These are phyloP conservation scores for Phoenix roebelenii DNA, from an alignment of 176 grass and related monocot genomes.

Conservation along the genomic window DNA sequence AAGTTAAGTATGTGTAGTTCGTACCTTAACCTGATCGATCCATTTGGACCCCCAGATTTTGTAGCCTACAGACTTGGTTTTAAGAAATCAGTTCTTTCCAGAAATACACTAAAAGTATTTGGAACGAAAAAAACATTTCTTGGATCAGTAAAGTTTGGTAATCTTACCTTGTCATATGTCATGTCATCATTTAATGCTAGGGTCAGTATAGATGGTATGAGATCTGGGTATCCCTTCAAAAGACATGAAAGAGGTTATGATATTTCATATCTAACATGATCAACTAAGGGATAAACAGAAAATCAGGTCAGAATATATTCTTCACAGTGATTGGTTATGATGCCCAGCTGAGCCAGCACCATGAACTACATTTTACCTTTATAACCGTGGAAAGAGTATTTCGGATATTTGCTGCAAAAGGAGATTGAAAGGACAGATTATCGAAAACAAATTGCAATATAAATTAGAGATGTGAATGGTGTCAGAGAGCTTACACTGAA, in stretches of 20 bases:
- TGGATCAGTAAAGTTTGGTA: constrained; percentile 6
- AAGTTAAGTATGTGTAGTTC: neutral
- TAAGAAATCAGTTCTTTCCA: constrained; percentile 1
- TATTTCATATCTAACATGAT: too few relatives aligned
- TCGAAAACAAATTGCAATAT: constrained; percentile 2
- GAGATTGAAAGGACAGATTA: neutral
- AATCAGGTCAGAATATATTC: too few relatives aligned
- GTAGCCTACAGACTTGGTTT: constrained; percentile 43
- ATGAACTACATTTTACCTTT: constrained; percentile 36
- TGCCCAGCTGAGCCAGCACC: neutral
- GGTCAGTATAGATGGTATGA: constrained; percentile 59
- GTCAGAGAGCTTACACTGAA: constrained; percentile 63
- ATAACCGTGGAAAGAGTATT: constrained; percentile 49
- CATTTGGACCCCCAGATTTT: constrained; percentile 92
- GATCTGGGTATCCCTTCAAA: constrained; percentile 66
- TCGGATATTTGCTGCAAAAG: constrained; percentile 60
- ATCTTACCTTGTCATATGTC: constrained; percentile 88
- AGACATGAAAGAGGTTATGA: neutral
- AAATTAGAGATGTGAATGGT: neutral
- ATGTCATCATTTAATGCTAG: constrained; percentile 85
- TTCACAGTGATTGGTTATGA: neutral
- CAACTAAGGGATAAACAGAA: too few relatives aligned
- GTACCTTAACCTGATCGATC: constrained; percentile 95
- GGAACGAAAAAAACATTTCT: neutral
- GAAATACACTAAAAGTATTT: neutral